Evolutionary conservation across 257 asterid species (phyloP), one percentile per base, ranked within the genome.

Genomic region (Petunia axillaris): DNA sequence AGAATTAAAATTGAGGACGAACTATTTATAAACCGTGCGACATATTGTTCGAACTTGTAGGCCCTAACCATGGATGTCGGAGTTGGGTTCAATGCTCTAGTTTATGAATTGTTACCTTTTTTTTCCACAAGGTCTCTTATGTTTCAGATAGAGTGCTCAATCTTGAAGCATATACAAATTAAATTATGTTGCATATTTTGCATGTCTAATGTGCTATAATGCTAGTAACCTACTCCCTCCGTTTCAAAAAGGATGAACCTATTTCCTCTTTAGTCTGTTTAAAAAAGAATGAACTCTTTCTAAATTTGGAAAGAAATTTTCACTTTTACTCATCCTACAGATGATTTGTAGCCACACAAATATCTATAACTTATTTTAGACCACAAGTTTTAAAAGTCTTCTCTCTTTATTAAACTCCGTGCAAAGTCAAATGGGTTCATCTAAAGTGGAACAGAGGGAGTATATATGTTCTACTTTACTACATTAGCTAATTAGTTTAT

Each of bases 51-150:
- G 35, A 88, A 87, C 64, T 84, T 88, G 46, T 89, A 91, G 91
- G 93, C 93, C 8, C 82, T 89, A 66, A 84, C 88, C 59, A 88
- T 89, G 93, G 93, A 89, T 86, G 93, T 91, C 8, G 93, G 93
- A 50, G 88, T 91, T 3, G 91, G 93, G 4, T 89, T 89, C 74
- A 76, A 50, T 67, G 63, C 85, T 68, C 93, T 88, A 85, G 89
- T 89, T 81, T 89, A 86, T 80, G 87, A 89, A 55, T 76, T 85
- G 58, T 89, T 91, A 36, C 83, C 87, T 13, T 46, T 65, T 89
- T 89, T 74, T 90, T 89, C 80, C 91, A 87, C 81, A 89, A 87
- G 93, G 93, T 89, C 74, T 44, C 16, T 70, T 77, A 25, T 78
- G 48, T 25, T 15, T 46, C 55, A 43, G 13, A 9, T 11, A 70